Evolutionary conservation across 768 basidiomycete genomes (phyloP).

Genomic region (Cytidiella melzeri): DNA sequence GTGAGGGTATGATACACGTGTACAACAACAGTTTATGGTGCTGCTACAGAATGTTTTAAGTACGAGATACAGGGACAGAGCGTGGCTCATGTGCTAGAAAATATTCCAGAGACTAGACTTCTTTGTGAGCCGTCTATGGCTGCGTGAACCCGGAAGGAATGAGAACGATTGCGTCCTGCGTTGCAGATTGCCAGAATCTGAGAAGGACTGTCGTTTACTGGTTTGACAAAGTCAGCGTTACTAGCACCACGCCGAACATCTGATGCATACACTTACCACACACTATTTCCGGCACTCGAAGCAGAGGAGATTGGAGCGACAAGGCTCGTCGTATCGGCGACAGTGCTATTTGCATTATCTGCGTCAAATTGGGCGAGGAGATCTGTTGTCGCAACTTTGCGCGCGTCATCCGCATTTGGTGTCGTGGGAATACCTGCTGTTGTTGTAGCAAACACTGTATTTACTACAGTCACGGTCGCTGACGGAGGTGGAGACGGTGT

Average conservation of each 20-base stretch:
- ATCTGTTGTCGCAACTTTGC: too few species aligned
- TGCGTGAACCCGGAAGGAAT: slow-evolving; percentile 12
- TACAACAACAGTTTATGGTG: too few species aligned
- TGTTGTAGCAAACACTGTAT: neutral
- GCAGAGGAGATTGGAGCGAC: neutral
- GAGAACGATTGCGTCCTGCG: neutral
- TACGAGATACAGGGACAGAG: too few species aligned
- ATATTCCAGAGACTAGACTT: slow-evolving; percentile 19
- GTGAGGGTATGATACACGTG: neutral
- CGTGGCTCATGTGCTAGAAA: slow-evolving; percentile 11
- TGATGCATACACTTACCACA: slow-evolving; percentile 8
- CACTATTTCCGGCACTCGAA: neutral
- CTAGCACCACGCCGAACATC: neutral
- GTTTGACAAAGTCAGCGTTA: neutral
- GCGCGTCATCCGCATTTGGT: too few species aligned
- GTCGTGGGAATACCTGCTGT: too few species aligned
- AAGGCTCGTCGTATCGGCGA: neutral
- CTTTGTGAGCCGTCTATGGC: slow-evolving; percentile 18
- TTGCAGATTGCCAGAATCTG: neutral
- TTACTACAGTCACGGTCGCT: neutral
- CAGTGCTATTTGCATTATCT: neutral
- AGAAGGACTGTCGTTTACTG: slow-evolving; percentile 6
- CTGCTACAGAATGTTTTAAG: too few species aligned
- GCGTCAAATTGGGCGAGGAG: neutral
- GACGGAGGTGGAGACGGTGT: neutral